Evolutionary conservation across 352 stramenopile species (phyloP), one percentile per base, ranked within the genome.

Genomic region (Globisporangium middletonii): DNA sequence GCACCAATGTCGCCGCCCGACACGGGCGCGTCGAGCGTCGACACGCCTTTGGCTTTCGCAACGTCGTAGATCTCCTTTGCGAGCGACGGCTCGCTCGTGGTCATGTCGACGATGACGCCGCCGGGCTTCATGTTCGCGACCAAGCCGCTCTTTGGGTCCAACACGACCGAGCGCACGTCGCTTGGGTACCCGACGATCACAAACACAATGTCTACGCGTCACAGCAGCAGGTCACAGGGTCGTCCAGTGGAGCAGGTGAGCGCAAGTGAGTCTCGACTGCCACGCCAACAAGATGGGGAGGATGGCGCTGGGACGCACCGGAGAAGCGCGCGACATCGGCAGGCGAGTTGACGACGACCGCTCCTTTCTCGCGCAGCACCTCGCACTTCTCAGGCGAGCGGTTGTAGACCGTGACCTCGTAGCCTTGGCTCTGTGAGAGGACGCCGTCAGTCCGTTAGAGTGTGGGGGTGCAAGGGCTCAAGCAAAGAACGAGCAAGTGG

Each of bases 41-140:
- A 88, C 2, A 93, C 70, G 11, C 81, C 83, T 54, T 89, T 86
- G 33, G 63, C 33, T 58, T 93, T 91, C 6, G 78, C 86, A 1
- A 59, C 69, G 35, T 86, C 71, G 56, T 93, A 88, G 28, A 97
- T 94, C 50, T 95, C 86, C 64, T 94, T 89, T 3, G 89, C 88
- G n/a, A 97, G 67, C 18, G 77, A 87, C 43, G 89, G 89, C 38
- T 90, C 73, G 55, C 83, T 95, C 1, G 89, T 97, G 1, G 89
- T 96, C 87, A 96, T 96, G 58, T 97, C 89, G 45, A 96, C 84
- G 57, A 96, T 83, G 57, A 96, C 84, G 8, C 86, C 79, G 23
- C 82, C 86, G 33, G 73, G 66, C 57, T 89, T 86, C 70, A 94
- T 86, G 50, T 65, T 69, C n/a, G 77, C 77, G 0, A 94, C 65